Conservation (phyloP, 305 asterid species). For the Rubia tinctorum region DNA sequence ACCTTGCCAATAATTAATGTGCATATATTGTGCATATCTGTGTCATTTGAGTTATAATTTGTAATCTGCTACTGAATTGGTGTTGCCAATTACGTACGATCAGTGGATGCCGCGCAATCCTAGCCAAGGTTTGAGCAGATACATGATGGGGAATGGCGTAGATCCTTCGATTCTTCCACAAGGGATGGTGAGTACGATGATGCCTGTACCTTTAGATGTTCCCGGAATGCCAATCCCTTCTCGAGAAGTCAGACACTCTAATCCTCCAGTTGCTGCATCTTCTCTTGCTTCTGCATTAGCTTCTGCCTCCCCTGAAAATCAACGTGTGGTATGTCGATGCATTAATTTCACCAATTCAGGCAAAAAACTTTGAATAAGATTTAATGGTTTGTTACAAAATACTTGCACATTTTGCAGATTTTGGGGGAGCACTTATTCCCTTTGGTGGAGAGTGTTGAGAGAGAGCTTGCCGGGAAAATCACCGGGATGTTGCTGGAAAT, state of each 20-base stretch:
- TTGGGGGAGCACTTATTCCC: constrained; percentile 79
- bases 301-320: constrained; percentile 72
- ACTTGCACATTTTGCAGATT: constrained; percentile 38
- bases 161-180: constrained; percentile 41
- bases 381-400: not conserved
- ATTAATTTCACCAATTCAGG: not conserved
- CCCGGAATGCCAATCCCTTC: constrained; percentile 33
- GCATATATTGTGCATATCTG: not conserved
- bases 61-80: not conserved
- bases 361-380: not conserved
- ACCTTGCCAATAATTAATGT: not conserved
- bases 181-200: constrained; percentile 40
- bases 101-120: constrained; percentile 43
- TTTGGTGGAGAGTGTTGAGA: constrained; percentile 57
- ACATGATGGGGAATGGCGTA: constrained; percentile 38
- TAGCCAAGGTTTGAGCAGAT: constrained; percentile 39
- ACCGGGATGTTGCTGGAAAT: constrained; percentile 85
- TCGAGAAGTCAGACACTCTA: constrained; percentile 35
- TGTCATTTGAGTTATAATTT: not conserved
- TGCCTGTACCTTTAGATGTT: constrained; percentile 37
- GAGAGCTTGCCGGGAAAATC: constrained; percentile 55
- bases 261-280: constrained; percentile 39
- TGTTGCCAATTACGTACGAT: no score
- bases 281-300: constrained; percentile 81
- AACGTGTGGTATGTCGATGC: constrained; percentile 43